Evolutionary conservation across 768 basidiomycete species (phyloP).

Genomic region (Lactarius tabidus): DNA sequence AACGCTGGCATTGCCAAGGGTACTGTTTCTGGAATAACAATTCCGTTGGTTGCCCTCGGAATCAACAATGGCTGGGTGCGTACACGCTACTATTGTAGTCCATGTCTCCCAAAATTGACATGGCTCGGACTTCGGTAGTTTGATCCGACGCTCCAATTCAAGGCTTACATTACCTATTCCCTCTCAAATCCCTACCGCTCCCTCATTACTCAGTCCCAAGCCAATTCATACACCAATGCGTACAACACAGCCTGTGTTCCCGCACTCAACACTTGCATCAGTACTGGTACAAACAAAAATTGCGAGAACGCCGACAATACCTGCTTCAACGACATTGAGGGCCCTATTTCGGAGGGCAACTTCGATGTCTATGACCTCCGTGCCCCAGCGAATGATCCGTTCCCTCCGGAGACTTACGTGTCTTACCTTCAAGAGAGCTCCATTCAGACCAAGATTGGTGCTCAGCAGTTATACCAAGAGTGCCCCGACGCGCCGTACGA

Average conservation of each 20-base stretch:
- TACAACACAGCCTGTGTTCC: slow-evolving; percentile 37
- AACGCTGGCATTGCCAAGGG: slow-evolving; percentile 47
- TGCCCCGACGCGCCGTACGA: slow-evolving; percentile 35
- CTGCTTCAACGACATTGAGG: slow-evolving; percentile 47
- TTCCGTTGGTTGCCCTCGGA: slow-evolving; percentile 38
- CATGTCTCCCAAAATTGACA: slow-evolving; percentile 32
- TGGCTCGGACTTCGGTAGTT: background rate
- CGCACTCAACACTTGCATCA: slow-evolving; percentile 45
- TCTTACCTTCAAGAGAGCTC: slow-evolving; percentile 25
- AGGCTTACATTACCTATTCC: slow-evolving; percentile 47
- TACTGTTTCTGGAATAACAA: slow-evolving; percentile 36
- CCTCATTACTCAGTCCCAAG: slow-evolving; percentile 8
- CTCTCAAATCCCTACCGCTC: slow-evolving; percentile 36
- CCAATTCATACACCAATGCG: background rate
- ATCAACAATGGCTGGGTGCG: background rate
- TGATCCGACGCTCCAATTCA: slow-evolving; percentile 41
- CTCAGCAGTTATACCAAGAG: slow-evolving; percentile 35
- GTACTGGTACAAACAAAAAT: slow-evolving; percentile 40
- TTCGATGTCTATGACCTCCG: slow-evolving; percentile 47
- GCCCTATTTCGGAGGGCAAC: slow-evolving; percentile 43
- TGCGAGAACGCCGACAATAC: slow-evolving; percentile 45
- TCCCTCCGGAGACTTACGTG: slow-evolving; percentile 36
- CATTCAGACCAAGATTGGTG: slow-evolving; percentile 34
- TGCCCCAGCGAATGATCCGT: slow-evolving; percentile 35
- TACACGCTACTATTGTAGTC: slow-evolving; percentile 44